Conservation (phyloP, 164 flowering plant genomes). For the Magnolia changhungtana region DNA sequence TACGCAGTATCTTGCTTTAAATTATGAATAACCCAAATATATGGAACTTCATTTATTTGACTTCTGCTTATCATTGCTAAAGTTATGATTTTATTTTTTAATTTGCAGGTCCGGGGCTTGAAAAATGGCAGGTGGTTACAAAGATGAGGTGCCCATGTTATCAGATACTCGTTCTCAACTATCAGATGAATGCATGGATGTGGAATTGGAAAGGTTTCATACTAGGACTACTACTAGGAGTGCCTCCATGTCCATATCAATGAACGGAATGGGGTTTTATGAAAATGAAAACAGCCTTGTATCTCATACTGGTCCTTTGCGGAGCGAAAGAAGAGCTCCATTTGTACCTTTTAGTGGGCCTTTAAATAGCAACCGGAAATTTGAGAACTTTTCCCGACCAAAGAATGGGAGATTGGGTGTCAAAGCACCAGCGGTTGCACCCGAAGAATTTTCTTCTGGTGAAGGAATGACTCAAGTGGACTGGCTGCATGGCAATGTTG, state of each 20-base stretch:
- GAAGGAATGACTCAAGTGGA: conserved; percentile 28
- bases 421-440: conserved; percentile 21
- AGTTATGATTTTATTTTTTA: background rate
- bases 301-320: conserved; percentile 68
- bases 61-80: background rate
- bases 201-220: conserved; percentile 19
- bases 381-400: conserved; percentile 25
- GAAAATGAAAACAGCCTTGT: conserved; percentile 29
- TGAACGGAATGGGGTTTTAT: conserved; percentile 40
- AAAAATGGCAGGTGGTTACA: conserved; percentile 45
- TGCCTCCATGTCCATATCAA: conserved; percentile 49
- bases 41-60: too few relatives aligned
- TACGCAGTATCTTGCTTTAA: too few relatives aligned
- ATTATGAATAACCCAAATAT: too few relatives aligned
- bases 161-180: conserved; percentile 24
- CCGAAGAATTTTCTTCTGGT: conserved; percentile 40
- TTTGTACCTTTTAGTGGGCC: conserved; percentile 64
- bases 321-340: conserved; percentile 40
- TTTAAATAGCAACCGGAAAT: conserved; percentile 24
- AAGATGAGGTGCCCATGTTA: conserved; percentile 68
- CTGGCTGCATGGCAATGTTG: conserved; percentile 29
- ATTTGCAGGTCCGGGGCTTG: conserved; percentile 13
- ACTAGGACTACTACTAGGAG: conserved; percentile 25
- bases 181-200: conserved; percentile 23
- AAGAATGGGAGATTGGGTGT: conserved; percentile 15